These are phyloP conservation scores for Lolium rigidum DNA, from an alignment of 176 grass and related monocot genomes.

Conservation along the genomic window DNA sequence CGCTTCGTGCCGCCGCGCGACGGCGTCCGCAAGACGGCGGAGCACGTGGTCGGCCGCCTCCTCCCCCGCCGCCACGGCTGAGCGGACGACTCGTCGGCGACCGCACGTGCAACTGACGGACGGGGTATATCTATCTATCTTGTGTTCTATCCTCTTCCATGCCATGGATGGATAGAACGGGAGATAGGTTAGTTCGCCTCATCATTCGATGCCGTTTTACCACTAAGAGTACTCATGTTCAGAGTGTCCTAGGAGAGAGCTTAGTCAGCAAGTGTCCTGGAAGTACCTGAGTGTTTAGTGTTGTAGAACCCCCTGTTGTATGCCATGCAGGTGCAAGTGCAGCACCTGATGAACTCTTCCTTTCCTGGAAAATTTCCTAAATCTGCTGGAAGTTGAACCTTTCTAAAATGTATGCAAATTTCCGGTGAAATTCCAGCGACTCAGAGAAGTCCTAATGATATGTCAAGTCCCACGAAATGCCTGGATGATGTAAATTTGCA, in stretches of 20 bases:
- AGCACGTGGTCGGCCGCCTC: conserved; percentile 29
- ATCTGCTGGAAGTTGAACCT: not conserved
- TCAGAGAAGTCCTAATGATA: not conserved
- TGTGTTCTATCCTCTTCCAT: conserved; percentile 31
- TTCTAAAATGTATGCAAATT: not conserved
- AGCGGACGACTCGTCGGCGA: not conserved
- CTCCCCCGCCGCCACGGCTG: not conserved
- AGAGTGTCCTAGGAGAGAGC: not conserved
- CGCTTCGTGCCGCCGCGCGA: conserved; percentile 52
- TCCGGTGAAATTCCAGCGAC: conserved; percentile 11
- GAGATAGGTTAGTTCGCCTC: conserved; percentile 47
- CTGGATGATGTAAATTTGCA: too few relatives aligned
- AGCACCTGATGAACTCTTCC: not conserved
- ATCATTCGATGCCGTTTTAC: not conserved
- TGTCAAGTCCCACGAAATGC: too few relatives aligned
- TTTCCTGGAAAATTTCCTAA: not conserved
- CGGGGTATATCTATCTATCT: conserved; percentile 28
- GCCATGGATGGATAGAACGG: conserved; percentile 62
- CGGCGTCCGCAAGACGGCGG: conserved; percentile 1
- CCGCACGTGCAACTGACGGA: not conserved
- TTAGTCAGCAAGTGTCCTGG: not conserved
- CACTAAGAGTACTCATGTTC: not conserved
- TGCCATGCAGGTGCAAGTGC: not conserved
- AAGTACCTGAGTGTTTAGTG: not conserved
- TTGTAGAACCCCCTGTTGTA: not conserved